Base-by-base conservation (phyloP, 2,329 filamentous ascomycete species). In the Fusarium dlaminii region DNA sequence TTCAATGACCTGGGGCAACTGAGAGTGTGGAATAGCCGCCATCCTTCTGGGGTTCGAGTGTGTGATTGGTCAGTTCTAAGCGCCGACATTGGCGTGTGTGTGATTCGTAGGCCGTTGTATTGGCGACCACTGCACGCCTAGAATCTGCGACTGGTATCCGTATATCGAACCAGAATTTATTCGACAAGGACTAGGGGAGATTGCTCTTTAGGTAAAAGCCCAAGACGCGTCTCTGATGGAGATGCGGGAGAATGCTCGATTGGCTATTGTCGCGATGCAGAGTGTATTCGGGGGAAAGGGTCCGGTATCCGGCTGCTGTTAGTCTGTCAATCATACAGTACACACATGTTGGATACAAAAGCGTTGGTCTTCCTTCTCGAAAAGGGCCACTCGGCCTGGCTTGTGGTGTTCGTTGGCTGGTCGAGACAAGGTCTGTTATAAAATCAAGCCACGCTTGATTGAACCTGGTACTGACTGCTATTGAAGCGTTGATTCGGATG, bases 11-110 rank as follows among this genome's bases (percentile, higher is more conserved):
- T 79, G 75, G 74, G 66, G 73, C 73, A 79, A 56, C 68, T 63
- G 46, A 58, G 65, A 49, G 81, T 82, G 69, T 82, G 79, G 77
- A 79, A 81, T 83, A 84, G 81, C 82, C 84, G 84, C 84, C 81
- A 43, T 74, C 60, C 18, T 39, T 55, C 40, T 51, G 63, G 30
- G 63, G 62, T 61, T 51, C 46, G 48, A 64, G n/a, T 43, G 52
- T 63, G 37, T 75, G 57, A 82, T 82, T 82, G 81, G 81, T 45
- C 58, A 54, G 22, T 40, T 45, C 51, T 82, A 78, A 62, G 79
- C 81, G 80, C 80, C 77, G 63, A 70, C 55, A 61, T 61, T 51
- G 20, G 46, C 58, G 57, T 54, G 59, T 34, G 60, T 72, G 68
- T 80, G 77, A 80, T 80, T 80, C 75, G 74, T 70, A 64, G 71